phyloP scores from a whole-genome alignment of 208 protist genomes.

The Trypanosoma caninum region DNA sequence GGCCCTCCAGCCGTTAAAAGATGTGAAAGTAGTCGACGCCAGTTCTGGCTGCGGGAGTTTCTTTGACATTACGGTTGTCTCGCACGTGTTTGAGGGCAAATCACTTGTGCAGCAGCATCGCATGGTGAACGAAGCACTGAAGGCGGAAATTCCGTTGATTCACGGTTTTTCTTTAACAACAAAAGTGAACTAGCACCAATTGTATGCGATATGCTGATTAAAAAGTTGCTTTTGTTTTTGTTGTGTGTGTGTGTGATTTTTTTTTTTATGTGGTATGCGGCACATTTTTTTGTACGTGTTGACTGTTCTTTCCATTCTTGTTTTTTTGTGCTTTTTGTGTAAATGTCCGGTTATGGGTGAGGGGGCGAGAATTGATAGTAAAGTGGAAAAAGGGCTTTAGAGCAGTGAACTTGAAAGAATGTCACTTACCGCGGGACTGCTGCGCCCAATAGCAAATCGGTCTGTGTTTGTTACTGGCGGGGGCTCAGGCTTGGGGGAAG shows the following conservation, averaged over 20 bases:
- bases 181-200: constrained; percentile 20
- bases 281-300: background rate
- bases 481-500: constrained; percentile 42
- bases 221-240: background rate
- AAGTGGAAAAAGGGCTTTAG: background rate
- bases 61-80: constrained; percentile 78
- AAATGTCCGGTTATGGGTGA: background rate
- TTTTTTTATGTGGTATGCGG: background rate
- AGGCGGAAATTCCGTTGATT: constrained; percentile 77
- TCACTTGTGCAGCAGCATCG: constrained; percentile 83
- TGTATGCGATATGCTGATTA: background rate
- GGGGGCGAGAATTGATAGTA: background rate
- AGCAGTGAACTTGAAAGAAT: background rate
- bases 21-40: constrained; percentile 61
- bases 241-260: background rate
- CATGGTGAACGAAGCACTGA: constrained; percentile 76
- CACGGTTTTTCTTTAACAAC: constrained; percentile 87
- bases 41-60: constrained; percentile 84
- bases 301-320: background rate
- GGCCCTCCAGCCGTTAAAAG: constrained; percentile 47
- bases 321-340: background rate
- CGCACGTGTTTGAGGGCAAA: constrained; percentile 68
- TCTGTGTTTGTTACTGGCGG: constrained; percentile 47
- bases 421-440: constrained; percentile 9
- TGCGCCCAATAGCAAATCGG: constrained; percentile 31